phyloP scores from a whole-genome alignment of 352 stramenopile genomes.

The Globisporangium viniferum region DNA sequence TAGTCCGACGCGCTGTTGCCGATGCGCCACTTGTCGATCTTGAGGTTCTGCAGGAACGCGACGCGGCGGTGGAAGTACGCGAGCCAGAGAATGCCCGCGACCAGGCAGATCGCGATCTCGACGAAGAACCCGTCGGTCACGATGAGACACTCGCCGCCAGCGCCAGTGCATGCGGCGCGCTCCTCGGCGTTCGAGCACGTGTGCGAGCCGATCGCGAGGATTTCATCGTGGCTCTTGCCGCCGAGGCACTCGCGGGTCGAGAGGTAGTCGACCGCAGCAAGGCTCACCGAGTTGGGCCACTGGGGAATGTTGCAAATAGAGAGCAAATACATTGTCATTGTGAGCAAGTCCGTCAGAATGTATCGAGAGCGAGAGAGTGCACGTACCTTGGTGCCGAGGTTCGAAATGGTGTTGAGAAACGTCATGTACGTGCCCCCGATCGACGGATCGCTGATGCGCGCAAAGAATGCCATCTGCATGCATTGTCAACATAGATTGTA shows the following conservation, averaged over 20 bases:
- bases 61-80: constrained; percentile 67
- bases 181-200: constrained; percentile 78
- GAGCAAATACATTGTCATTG: background rate
- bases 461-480: constrained; percentile 98
- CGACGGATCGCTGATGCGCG: constrained; percentile 94
- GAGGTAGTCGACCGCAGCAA: constrained; percentile 78
- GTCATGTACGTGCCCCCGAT: constrained; percentile 99
- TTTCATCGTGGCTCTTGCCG: constrained; percentile 44
- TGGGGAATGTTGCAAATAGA: constrained; percentile 16
- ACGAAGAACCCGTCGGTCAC: constrained; percentile 81
- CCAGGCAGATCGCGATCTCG: constrained; percentile 67
- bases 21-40: constrained; percentile 82
- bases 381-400: constrained; percentile 92
- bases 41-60: constrained; percentile 73
- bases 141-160: constrained; percentile 70
- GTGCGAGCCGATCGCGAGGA: constrained; percentile 68
- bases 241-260: constrained; percentile 78
- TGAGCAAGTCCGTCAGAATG: background rate
- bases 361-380: background rate
- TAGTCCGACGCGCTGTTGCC: constrained; percentile 29
- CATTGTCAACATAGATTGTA: background rate
- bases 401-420: constrained; percentile 98
- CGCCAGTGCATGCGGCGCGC: constrained; percentile 48
- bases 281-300: constrained; percentile 86
- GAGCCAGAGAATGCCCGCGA: constrained; percentile 69